Conservation (phyloP, 371 early-diverging fungal genomes). For the Chytridium lagenaria region DNA sequence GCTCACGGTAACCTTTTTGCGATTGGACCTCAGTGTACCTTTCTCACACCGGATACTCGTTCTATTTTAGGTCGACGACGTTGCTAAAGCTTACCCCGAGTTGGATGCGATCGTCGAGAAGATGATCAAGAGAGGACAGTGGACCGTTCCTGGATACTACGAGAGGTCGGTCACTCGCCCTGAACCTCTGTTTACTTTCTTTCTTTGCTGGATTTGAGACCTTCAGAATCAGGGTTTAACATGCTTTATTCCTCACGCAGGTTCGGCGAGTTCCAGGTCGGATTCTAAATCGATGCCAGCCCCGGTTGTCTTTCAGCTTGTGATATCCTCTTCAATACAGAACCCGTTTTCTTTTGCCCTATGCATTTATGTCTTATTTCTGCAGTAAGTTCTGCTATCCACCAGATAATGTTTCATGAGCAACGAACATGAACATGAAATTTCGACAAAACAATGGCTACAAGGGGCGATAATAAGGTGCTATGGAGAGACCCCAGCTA, state of each 20-base stretch:
- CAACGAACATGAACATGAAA: no score
- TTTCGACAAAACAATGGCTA: not conserved
- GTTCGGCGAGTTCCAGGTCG: conserved; percentile 23
- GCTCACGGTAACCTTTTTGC: conserved; percentile 72
- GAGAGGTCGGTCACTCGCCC: conserved; percentile 18
- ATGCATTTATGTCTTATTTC: no score
- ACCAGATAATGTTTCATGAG: no score
- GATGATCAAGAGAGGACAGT: conserved; percentile 89
- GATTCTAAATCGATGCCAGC: conserved; percentile 18
- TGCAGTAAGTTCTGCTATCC: no score
- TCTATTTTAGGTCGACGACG: conserved; percentile 91
- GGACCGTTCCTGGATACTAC: conserved; percentile 71
- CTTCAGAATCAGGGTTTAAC: no score
- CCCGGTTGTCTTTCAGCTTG: not conserved
- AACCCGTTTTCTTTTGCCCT: not conserved
- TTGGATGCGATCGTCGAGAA: conserved; percentile 86
- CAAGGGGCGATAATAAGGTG: not conserved
- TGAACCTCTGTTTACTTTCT: no score
- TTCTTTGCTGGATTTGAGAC: no score
- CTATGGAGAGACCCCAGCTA: not conserved
- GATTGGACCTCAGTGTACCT: no score
- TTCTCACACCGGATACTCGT: no score
- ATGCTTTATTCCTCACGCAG: conserved; percentile 14
- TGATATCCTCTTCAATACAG: not conserved
- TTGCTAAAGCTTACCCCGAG: conserved; percentile 91